These are phyloP conservation scores for Teunomyces pallodes DNA, from an alignment of 805 yeast species.

Conservation along the genomic window DNA sequence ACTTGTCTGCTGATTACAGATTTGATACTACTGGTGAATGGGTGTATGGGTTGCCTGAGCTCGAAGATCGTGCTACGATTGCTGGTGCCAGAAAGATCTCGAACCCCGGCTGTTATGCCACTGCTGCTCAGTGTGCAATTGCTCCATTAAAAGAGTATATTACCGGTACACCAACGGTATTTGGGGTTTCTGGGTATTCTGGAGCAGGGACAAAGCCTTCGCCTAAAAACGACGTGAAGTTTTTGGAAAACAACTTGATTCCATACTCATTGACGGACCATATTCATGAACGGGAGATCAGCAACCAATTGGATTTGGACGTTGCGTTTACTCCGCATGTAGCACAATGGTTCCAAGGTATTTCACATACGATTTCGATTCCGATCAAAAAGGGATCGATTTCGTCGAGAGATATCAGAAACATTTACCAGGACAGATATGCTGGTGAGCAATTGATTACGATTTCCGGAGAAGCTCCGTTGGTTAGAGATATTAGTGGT, in stretches of 20 bases:
- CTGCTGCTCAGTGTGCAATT: conserved; percentile 88
- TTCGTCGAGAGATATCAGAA: conserved; percentile 78
- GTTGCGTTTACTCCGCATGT: conserved; percentile 97
- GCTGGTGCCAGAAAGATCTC: conserved; percentile 76
- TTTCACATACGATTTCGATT: conserved; percentile 84
- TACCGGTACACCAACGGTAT: conserved; percentile 74
- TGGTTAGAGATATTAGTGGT: conserved; percentile 86
- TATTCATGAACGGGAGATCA: conserved; percentile 92
- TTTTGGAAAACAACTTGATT: conserved; percentile 77
- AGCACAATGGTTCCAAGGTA: conserved; percentile 99
- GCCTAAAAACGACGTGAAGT: conserved; percentile 82
- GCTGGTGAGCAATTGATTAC: conserved; percentile 82
- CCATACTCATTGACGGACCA: conserved; percentile 97
- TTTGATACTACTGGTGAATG: conserved; percentile 87
- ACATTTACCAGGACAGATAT: conserved; percentile 83
- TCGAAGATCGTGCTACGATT: conserved; percentile 65
- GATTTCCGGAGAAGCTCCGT: conserved; percentile 88
- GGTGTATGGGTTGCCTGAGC: conserved; percentile 95
- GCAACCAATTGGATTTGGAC: conserved; percentile 68
- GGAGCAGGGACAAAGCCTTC: conserved; percentile 99
- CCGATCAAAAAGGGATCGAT: conserved; percentile 70
- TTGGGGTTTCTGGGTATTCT: conserved; percentile 97
- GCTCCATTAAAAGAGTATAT: conserved; percentile 76
- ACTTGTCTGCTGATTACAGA: conserved; percentile 93
- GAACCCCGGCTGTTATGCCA: conserved; percentile 99